phyloP scores from a whole-genome alignment of 2,329 filamentous ascomycete genomes.

The Colletotrichum sp. region DNA sequence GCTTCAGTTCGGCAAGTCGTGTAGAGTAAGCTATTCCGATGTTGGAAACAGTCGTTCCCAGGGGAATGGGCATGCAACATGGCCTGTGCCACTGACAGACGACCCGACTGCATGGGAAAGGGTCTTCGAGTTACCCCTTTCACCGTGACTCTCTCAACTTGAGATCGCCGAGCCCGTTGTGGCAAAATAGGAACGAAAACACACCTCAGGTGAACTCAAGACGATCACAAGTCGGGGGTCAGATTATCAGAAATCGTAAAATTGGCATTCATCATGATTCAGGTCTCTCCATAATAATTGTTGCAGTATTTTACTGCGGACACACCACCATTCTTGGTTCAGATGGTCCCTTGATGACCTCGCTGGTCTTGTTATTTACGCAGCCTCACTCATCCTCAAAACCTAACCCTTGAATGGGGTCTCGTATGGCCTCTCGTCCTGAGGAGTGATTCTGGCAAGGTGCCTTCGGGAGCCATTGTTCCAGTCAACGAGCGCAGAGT shows the following conservation, averaged over 20 bases:
- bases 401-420: slow-evolving; percentile 13
- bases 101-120: background rate
- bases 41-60: background rate
- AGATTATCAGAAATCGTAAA: background rate
- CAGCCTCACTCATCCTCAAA: background rate
- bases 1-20: background rate
- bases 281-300: background rate
- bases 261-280: background rate
- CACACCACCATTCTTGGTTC: background rate
- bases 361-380: background rate
- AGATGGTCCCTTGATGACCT: background rate
- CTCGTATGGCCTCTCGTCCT: slow-evolving; percentile 17
- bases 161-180: background rate
- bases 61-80: background rate
- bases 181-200: background rate
- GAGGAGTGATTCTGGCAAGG: slow-evolving; percentile 18
- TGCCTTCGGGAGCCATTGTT: slow-evolving; percentile 18
- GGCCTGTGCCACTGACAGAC: background rate
- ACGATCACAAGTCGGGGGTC: background rate
- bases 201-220: background rate
- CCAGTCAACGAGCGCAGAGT: slow-evolving; percentile 19
- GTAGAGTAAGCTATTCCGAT: background rate
- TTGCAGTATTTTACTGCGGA: background rate
- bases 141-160: background rate
- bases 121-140: background rate